These are phyloP conservation scores for Tulasnella sp. DNA, from an alignment of 768 basidiomycete genomes.

Conservation along the genomic window DNA sequence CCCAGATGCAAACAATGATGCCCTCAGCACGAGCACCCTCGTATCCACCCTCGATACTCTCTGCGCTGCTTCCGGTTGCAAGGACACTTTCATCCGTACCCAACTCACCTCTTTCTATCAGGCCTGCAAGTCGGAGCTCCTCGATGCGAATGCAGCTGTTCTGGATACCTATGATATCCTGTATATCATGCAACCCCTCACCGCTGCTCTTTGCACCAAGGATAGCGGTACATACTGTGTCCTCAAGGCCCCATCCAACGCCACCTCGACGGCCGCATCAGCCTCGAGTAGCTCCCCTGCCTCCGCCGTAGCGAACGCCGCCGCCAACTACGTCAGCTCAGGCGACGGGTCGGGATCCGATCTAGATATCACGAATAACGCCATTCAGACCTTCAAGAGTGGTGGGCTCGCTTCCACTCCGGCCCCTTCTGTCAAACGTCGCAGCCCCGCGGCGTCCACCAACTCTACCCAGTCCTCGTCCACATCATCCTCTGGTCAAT, in stretches of 20 bases:
- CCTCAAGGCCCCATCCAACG: conserved; percentile 37
- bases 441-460: conserved; percentile 13
- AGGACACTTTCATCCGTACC: conserved; percentile 40
- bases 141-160: conserved; percentile 39
- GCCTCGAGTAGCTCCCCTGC: conserved; percentile 26
- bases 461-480: conserved; percentile 19
- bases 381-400: conserved; percentile 16
- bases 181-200: conserved; percentile 59
- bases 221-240: conserved; percentile 63
- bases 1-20: conserved; percentile 39
- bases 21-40: conserved; percentile 33
- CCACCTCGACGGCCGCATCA: conserved; percentile 21
- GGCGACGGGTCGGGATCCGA: conserved; percentile 6
- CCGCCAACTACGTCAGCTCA: background rate
- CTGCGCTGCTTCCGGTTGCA: conserved; percentile 43
- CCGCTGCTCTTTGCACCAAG: conserved; percentile 62
- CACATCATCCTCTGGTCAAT: conserved; percentile 15
- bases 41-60: conserved; percentile 35
- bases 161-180: conserved; percentile 66
- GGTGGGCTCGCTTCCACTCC: background rate
- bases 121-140: conserved; percentile 61
- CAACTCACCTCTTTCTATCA: conserved; percentile 60
- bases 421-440: background rate
- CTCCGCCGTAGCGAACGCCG: conserved; percentile 27
- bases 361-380: conserved; percentile 19